Percentiles rank a stretch among this genome's conserved stretches.
phyloP scores from a whole-genome alignment of 495 filamentous ascomycete genomes.

The Penicillium lagena region DNA sequence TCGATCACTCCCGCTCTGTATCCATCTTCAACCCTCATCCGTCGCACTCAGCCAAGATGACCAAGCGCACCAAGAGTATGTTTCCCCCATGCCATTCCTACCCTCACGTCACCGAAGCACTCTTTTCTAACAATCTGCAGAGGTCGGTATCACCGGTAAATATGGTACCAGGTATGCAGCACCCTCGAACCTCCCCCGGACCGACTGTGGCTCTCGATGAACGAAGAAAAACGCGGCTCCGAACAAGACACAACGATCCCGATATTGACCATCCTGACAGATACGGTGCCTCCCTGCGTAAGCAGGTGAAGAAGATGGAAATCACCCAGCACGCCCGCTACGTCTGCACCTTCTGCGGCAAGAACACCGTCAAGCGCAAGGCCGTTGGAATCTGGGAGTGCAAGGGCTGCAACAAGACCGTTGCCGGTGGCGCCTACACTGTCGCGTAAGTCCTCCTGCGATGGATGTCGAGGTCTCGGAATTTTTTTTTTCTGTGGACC shows the following conservation, averaged over 20 bases:
- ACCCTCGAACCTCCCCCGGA: conserved; percentile 17
- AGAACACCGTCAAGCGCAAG: conserved; percentile 85
- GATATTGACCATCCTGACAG: conserved; percentile 40
- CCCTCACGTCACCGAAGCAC: background rate
- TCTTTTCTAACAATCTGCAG: conserved; percentile 34
- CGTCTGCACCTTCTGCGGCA: conserved; percentile 86
- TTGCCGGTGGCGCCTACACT: conserved; percentile 94
- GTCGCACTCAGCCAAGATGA: conserved; percentile 64
- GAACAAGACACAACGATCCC: conserved; percentile 4
- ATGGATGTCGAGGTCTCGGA: too few relatives aligned
- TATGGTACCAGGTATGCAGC: conserved; percentile 59
- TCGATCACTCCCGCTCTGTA: conserved; percentile 35
- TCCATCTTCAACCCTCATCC: conserved; percentile 39
- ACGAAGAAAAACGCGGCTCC: conserved; percentile 4
- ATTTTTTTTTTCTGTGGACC: too few relatives aligned
- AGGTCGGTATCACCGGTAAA: conserved; percentile 83
- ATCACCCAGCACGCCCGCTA: conserved; percentile 93
- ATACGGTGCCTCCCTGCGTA: conserved; percentile 99
- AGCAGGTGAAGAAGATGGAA: conserved; percentile 99
- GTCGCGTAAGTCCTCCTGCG: conserved; percentile 70
- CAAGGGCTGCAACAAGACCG: conserved; percentile 85
- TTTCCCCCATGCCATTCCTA: conserved; percentile 2
- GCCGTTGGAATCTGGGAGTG: conserved; percentile 97
- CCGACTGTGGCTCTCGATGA: conserved; percentile 15
- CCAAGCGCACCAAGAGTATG: conserved; percentile 89